Evolutionary conservation across 768 basidiomycete species (phyloP), one percentile per base, ranked within the genome.

Genomic region (Boletus subparvulus): DNA sequence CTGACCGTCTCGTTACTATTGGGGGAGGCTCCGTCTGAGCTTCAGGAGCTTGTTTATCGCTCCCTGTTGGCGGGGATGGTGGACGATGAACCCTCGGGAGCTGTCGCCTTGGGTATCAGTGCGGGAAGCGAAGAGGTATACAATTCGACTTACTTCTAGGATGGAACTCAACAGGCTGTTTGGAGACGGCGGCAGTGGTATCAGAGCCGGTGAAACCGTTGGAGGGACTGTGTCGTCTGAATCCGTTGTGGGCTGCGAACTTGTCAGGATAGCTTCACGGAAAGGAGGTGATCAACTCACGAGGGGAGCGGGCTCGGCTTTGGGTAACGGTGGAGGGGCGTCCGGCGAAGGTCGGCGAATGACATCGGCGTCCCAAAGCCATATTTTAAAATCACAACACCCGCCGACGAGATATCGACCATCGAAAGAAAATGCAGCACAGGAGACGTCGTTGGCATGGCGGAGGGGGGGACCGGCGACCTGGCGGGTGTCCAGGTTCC

Each of bases 401-500:
- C 67, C 67, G 32, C 65, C 62, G 13, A 64, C 59, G 51, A 68
- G 65, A 35, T 62, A 65, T 0, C 67, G 65, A 8, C 71, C 70
- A 19, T 73, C 64, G 17, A 47, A 37, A 26, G 70, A 72, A 43
- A 73, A 73, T n/a, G 70, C 66, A 12, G 71, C 69, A 39, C 68
- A 73, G n/a, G 62, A 62, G 28, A 72, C 69, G 13, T 65, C 66
- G 32, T 72, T 65, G 52, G 67, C 60, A 39, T 69, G 69, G 30
- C 61, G 65, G 45, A 69, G 69, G 35, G 47, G 60, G 1, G 59
- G 61, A 30, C 61, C 60, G 19, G 60, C 47, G 43, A 55, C 41
- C 37, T 62, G 54, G 39, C 60, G 64, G 36, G 70, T 63, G 26
- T 45, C 59, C 1, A 71, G 62, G 57, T 67, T 65, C 71, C 71